These are phyloP conservation scores for Paramyrothecium sp. DNA, from an alignment of 2,329 filamentous ascomycete species.

Conservation along the genomic window DNA sequence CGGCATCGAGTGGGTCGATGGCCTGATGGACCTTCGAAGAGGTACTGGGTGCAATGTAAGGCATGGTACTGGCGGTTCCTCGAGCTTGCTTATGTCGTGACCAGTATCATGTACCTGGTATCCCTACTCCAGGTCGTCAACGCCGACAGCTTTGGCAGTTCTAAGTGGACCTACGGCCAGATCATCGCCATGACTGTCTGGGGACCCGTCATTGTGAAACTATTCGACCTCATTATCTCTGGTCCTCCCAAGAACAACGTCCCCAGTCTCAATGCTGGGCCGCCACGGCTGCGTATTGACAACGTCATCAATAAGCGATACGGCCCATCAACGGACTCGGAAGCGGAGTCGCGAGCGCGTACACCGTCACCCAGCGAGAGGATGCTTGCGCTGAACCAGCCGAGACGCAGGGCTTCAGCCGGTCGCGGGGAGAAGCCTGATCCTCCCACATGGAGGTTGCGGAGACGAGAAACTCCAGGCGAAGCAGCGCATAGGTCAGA, in stretches of 20 bases:
- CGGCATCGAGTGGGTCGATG: conserved; percentile 27
- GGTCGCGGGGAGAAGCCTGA: not conserved
- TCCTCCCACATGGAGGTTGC: not conserved
- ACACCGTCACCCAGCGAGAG: conserved; percentile 6
- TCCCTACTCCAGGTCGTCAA: conserved; percentile 34
- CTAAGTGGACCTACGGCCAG: conserved; percentile 34
- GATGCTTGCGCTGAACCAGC: conserved; percentile 2
- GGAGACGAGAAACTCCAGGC: not conserved
- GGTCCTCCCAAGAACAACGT: conserved; percentile 35
- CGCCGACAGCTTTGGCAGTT: conserved; percentile 31
- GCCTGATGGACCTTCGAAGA: conserved; percentile 24
- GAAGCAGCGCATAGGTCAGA: not conserved
- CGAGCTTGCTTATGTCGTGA: conserved; percentile 32
- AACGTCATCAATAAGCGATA: conserved; percentile 34
- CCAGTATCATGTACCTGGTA: conserved; percentile 36
- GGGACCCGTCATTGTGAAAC: conserved; percentile 37
- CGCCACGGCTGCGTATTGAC: conserved; percentile 35
- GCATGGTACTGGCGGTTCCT: conserved; percentile 31
- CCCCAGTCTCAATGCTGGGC: conserved; percentile 29
- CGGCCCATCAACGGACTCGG: conserved; percentile 9
- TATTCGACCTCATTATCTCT: conserved; percentile 35
- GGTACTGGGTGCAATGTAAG: conserved; percentile 24
- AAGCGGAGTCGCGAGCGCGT: not conserved
- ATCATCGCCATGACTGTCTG: conserved; percentile 38
- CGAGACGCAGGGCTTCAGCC: not conserved